Evolutionary conservation across 768 basidiomycete species (phyloP).

Genomic region (Boletus rubescentipes): DNA sequence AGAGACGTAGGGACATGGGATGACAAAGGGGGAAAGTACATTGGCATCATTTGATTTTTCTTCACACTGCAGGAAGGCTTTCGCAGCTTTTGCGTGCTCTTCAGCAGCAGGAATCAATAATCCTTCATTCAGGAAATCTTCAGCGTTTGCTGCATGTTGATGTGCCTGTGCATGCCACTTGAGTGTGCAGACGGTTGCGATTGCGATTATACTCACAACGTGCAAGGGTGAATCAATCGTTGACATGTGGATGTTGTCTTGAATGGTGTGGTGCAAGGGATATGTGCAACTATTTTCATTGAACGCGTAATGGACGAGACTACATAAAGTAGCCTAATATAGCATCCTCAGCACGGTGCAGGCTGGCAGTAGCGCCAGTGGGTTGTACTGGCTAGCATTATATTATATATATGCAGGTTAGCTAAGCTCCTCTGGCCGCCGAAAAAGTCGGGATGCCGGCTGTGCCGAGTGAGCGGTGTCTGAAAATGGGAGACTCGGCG

Average conservation of each 20-base stretch:
- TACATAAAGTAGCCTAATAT: background rate
- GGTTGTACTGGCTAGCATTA: too few species aligned
- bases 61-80: slow-evolving; percentile 69
- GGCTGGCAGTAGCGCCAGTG: background rate
- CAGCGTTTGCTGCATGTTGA: slow-evolving; percentile 78
- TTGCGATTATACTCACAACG: slow-evolving; percentile 36
- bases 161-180: slow-evolving; percentile 56
- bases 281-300: slow-evolving; percentile 1
- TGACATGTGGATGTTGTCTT: slow-evolving; percentile 24
- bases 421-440: too few species aligned
- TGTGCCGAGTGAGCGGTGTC: slow-evolving; percentile 26
- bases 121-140: slow-evolving; percentile 65
- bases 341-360: slow-evolving; percentile 5
- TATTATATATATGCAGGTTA: too few species aligned
- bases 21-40: slow-evolving; percentile 47
- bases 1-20: background rate
- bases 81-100: slow-evolving; percentile 74
- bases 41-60: slow-evolving; percentile 73
- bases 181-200: background rate
- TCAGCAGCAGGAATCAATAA: slow-evolving; percentile 70
- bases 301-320: background rate
- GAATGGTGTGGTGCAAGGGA: background rate
- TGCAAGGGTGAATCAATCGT: slow-evolving; percentile 51
- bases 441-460: slow-evolving; percentile 21
- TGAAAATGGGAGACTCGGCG: slow-evolving; percentile 26